These are phyloP conservation scores for Solanum bulbocastanum DNA, from an alignment of 257 asterid species.

Conservation along the genomic window DNA sequence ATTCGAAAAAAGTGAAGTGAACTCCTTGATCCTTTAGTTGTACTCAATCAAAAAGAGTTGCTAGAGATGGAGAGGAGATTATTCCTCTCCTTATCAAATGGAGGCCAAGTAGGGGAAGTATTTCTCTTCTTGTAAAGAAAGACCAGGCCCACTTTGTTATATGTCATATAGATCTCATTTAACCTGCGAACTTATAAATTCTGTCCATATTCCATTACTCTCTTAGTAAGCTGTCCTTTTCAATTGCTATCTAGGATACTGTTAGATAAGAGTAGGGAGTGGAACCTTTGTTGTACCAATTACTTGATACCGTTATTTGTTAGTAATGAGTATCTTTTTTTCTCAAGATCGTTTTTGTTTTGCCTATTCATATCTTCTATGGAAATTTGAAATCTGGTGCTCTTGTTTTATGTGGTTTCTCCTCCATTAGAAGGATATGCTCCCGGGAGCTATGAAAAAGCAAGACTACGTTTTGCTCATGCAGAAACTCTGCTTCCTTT, in stretches of 20 bases:
- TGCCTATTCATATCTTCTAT: background rate
- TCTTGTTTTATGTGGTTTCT: background rate
- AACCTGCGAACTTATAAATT: background rate
- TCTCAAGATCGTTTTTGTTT: background rate
- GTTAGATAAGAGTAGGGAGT: background rate
- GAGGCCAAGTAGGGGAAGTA: background rate
- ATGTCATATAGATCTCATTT: background rate
- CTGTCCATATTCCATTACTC: background rate
- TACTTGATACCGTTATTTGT: background rate
- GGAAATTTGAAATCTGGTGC: background rate
- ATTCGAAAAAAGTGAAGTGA: background rate
- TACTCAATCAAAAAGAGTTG: background rate
- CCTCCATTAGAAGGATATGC: conserved; percentile 21
- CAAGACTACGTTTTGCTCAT: conserved; percentile 89
- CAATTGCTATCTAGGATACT: background rate
- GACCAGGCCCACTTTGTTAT: background rate
- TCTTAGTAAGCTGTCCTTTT: background rate
- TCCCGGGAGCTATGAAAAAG: conserved; percentile 75
- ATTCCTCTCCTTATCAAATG: background rate
- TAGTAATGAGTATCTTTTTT: background rate
- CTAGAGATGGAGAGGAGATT: background rate
- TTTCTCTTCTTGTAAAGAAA: background rate
- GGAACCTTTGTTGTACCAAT: background rate
- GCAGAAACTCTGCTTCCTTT: conserved; percentile 97
- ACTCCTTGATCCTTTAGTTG: background rate